Evolutionary conservation across 2,329 filamentous ascomycete genomes (phyloP).

Genomic region (Ophiobolus disseminans): DNA sequence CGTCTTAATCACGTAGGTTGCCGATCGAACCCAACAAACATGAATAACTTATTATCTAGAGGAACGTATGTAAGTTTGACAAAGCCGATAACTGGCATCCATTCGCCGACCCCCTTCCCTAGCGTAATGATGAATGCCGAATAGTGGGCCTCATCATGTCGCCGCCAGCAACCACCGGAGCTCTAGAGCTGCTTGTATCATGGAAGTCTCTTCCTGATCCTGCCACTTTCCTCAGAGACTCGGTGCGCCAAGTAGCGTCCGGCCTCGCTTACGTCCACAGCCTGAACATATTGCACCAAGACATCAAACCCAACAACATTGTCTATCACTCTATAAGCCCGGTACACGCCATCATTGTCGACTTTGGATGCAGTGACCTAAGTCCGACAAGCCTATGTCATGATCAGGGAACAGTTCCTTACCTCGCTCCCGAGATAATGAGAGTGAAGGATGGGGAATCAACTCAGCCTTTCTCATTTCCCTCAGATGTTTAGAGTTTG

Average conservation of each 20-base stretch:
- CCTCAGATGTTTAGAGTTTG: slow-evolving; percentile 2
- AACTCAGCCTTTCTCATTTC: slow-evolving; percentile 1
- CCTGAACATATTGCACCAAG: slow-evolving; percentile 2
- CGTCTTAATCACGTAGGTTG: not conserved
- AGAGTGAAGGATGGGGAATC: not conserved
- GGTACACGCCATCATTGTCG: slow-evolving; percentile 5
- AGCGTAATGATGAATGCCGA: slow-evolving; percentile 4
- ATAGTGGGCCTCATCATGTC: slow-evolving; percentile 8
- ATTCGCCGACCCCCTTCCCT: slow-evolving; percentile 2
- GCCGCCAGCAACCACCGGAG: slow-evolving; percentile 4
- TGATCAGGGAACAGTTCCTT: slow-evolving; percentile 2
- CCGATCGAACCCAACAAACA: not conserved
- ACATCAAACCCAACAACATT: slow-evolving; percentile 7
- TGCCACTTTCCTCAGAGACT: not conserved
- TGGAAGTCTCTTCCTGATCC: not conserved
- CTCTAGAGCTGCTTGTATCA: not conserved
- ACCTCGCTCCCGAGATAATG: slow-evolving; percentile 5
- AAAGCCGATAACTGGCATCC: not conserved
- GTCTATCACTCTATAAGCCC: not conserved
- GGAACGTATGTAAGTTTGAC: not conserved
- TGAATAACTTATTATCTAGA: not conserved
- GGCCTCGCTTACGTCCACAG: slow-evolving; percentile 1
- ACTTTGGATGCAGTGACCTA: slow-evolving; percentile 1
- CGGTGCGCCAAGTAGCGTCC: not conserved
- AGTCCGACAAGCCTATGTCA: not conserved